Conservation (phyloP, 192 early-diverging fungal species). For the Gaertneriomyces sp. region DNA sequence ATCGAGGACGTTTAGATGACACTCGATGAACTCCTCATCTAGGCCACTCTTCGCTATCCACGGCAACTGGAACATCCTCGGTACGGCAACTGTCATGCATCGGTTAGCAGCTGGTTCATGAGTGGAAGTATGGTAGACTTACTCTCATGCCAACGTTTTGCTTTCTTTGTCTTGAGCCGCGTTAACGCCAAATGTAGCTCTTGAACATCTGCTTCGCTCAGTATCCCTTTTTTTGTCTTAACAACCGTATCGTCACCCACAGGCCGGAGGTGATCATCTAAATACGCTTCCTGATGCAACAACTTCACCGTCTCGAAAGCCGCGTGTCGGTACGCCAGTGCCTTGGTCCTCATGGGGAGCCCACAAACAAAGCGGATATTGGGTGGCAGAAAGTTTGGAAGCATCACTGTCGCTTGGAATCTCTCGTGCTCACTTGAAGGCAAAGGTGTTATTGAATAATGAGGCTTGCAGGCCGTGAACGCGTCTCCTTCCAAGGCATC, state of each 20-base stretch:
- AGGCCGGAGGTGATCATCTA: constrained; percentile 75
- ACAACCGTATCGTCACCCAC: constrained; percentile 16
- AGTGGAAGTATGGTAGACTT: not conserved
- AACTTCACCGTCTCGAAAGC: constrained; percentile 69
- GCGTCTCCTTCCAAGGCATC: constrained; percentile 63
- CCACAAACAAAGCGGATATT: constrained; percentile 24
- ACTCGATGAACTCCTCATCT: constrained; percentile 2
- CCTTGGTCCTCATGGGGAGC: constrained; percentile 13
- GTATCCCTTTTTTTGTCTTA: not conserved
- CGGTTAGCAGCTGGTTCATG: constrained; percentile 1
- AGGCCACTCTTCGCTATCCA: not conserved
- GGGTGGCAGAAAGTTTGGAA: constrained; percentile 28
- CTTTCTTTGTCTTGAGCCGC: constrained; percentile 13
- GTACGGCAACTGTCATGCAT: not conserved
- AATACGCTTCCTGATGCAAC: constrained; percentile 62
- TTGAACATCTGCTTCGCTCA: not conserved
- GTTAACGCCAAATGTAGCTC: constrained; percentile 8
- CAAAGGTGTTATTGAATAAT: constrained; percentile 35
- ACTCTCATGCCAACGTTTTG: constrained; percentile 8
- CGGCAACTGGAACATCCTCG: not conserved
- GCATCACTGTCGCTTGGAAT: constrained; percentile 14
- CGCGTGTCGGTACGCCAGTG: constrained; percentile 16
- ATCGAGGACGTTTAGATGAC: constrained; percentile 20
- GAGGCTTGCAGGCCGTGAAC: constrained; percentile 43
- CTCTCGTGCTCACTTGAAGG: not conserved